These are phyloP conservation scores for Cenchrus americanus DNA, from an alignment of 176 grass and related monocot genomes.

Conservation along the genomic window DNA sequence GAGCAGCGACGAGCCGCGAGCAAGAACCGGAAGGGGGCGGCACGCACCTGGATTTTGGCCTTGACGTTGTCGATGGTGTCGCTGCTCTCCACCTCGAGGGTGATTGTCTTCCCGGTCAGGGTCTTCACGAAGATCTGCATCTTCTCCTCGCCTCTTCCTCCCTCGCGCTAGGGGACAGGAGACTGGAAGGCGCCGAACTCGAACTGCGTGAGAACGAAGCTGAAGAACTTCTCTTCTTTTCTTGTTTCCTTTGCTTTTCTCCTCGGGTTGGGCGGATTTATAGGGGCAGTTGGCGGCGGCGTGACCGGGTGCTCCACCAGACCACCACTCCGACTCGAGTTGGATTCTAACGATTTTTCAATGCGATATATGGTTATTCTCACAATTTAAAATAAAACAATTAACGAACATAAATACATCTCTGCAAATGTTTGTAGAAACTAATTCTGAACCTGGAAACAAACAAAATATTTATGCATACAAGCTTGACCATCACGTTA, in stretches of 20 bases:
- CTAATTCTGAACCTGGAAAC: too few species aligned
- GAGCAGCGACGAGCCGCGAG: neutral
- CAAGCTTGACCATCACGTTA: too few species aligned
- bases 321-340: neutral
- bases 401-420: neutral
- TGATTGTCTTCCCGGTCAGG: slow-evolving; percentile 89
- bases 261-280: neutral
- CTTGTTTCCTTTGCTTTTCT: neutral
- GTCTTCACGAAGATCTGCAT: slow-evolving; percentile 84
- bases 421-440: neutral
- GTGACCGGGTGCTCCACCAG: neutral
- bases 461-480: too few species aligned
- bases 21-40: neutral
- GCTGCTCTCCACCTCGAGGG: slow-evolving; percentile 97
- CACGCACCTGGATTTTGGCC: slow-evolving; percentile 77
- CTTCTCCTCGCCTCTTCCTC: slow-evolving; percentile 25
- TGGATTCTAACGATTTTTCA: slow-evolving; percentile 10
- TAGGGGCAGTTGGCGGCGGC: neutral
- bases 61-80: slow-evolving; percentile 96
- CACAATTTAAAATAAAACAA: neutral
- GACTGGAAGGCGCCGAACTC: neutral
- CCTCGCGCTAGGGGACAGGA: neutral
- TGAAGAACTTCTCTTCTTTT: neutral
- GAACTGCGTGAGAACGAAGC: slow-evolving; percentile 26
- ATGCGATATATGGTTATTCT: neutral